Evolutionary conservation across 2,329 filamentous ascomycete genomes (phyloP), one percentile per base, ranked within the genome.

Genomic region (Aspergillus pseudoviridinutans): DNA sequence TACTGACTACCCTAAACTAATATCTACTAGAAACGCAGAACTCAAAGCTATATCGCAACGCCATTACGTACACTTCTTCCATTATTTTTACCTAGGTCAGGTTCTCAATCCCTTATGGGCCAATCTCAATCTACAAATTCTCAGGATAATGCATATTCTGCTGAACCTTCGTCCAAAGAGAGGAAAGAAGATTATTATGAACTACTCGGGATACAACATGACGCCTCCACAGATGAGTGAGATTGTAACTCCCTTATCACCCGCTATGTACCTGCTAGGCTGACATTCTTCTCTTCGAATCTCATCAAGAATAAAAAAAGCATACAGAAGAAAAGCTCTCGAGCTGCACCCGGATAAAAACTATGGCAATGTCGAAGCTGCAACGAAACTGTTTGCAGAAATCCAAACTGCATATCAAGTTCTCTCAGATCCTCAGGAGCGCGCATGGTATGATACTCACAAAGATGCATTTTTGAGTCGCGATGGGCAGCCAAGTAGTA

Each of bases 371-470:
- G 87, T 89, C 60, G 91, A 95, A 68, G 84, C 86, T 61, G 87
- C 93, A 2, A 99, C 94, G 1, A 84, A 81, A 64, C 86, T 87
- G 53, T 99, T 99, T 71, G 92, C 94, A 51, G 92, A 97, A 70
- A 83, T 97, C 28, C 93, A 97, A 73, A 84, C 92, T 38, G 94
- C 94, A 50, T 96, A 99, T 72, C 91, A 97, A 73, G 86, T 99
- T n/a, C 84, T 99, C 1, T 96, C 92, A 1, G 94, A 99, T 72
- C 87, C 92, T 10, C 93, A 99, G 72, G 94, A 99, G 74, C 86
- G 94, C 65, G 89, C 92, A 32, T 99, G 94, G 94, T 99, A 99
- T 77, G 93, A 99, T 76, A 92, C 92, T 2, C 94, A 99, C 71
- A 88, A 91, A 59, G 87, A 92, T 65, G 87, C 89, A 52, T 95